These are phyloP conservation scores for Paraphaeosphaeria minitans DNA, from an alignment of 2,329 filamentous ascomycete genomes.

Conservation along the genomic window DNA sequence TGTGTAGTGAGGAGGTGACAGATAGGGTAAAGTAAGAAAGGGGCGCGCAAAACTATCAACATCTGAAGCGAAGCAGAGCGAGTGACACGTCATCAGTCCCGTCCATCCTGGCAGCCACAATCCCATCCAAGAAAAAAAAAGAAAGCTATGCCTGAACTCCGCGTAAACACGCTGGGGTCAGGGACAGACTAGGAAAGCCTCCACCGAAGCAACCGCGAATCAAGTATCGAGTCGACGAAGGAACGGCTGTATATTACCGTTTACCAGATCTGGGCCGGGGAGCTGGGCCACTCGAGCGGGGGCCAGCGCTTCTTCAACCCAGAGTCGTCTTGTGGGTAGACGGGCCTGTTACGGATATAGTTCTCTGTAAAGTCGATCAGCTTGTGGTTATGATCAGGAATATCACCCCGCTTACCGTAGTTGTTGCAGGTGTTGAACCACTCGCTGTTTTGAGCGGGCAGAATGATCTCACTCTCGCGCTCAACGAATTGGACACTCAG, in stretches of 20 bases:
- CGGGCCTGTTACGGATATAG: conserved; percentile 36
- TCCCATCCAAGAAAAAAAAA: neutral
- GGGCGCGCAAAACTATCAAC: conserved; percentile 1
- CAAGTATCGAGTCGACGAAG: conserved; percentile 5
- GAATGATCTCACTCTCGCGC: conserved; percentile 23
- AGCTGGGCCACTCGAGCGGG: conserved; percentile 12
- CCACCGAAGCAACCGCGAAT: conserved; percentile 10
- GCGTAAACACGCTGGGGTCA: neutral
- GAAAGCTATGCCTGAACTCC: conserved; percentile 1
- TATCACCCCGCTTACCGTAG: conserved; percentile 9
- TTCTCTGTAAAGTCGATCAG: conserved; percentile 14
- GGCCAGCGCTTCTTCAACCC: conserved; percentile 45
- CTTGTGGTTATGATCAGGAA: neutral
- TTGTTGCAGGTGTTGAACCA: conserved; percentile 35
- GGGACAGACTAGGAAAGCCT: neutral
- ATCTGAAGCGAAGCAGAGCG: conserved; percentile 8
- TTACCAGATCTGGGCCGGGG: neutral
- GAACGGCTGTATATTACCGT: neutral
- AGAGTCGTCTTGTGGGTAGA: conserved; percentile 48
- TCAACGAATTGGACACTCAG: conserved; percentile 34
- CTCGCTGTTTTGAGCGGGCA: conserved; percentile 27
- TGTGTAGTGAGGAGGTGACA: conserved; percentile 1
- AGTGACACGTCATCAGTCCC: conserved; percentile 1
- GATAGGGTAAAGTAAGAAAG: neutral
- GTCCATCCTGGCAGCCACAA: neutral